Evolutionary conservation across 306 rosid genomes (phyloP), one percentile per base, ranked within the genome.

Genomic region (Amphicarpaea edgeworthii): DNA sequence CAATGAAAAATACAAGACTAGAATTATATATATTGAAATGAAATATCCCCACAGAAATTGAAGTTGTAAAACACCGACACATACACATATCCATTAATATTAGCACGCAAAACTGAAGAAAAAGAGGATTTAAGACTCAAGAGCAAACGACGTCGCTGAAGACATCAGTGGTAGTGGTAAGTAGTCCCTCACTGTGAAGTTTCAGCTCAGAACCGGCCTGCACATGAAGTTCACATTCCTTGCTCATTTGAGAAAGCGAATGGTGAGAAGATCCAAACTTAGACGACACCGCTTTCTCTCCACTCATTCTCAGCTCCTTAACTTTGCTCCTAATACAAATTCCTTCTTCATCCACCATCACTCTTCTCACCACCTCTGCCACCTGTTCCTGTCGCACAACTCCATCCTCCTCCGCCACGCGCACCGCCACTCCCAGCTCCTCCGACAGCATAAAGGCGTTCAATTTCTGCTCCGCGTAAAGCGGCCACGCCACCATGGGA

Each of bases 401-500:
- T 3, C 58, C 72, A 0, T 17, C 78, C 15, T 77, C 79, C 37
- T 60, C 30, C 11, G 58, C 77, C 54, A 37, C 28, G 0, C 85
- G 16, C 17, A 77, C 73, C 1, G 81, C 95, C 77, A 86, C 86
- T 0, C 91, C 85, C 0, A 87, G 17, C 70, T 89, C 85, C 51
- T 83, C 86, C 9, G 86, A 46, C 78, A 89, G 38, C 77, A 85
- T 1, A 0, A 65, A 1, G 0, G 90, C 89, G 53, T 88, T 92
- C 93, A 92, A 80, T 7, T 51, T 86, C 82, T 92, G 95, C 77
- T 92, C 93, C 0, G 93, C 80, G 5, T 87, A 85, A 15, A 92
- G 87, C 1, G 97, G 96, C 93, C 97, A 92, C 7, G 84, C 89
- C 10, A 89, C 85, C 87, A 87, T 86, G 0, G 88, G 88, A 14